These are phyloP conservation scores for Aspergillus steynii DNA, from an alignment of 495 filamentous ascomycete genomes.

Conservation along the genomic window DNA sequence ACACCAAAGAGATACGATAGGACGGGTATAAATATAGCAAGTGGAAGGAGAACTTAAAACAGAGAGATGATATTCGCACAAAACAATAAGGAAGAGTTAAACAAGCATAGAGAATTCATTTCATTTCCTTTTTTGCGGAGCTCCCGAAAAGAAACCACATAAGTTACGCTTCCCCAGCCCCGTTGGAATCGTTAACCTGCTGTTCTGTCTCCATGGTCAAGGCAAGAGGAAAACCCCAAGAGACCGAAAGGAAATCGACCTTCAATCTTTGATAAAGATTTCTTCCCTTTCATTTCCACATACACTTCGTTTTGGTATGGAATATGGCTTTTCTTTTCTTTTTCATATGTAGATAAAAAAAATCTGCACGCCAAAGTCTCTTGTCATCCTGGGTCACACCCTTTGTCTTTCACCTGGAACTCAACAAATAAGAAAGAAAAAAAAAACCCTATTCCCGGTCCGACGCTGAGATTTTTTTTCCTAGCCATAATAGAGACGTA, in stretches of 20 bases:
- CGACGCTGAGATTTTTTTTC: slow-evolving; percentile 31
- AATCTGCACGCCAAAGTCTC: background rate
- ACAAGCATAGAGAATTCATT: background rate
- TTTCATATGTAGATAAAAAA: background rate
- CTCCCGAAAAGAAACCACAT: background rate
- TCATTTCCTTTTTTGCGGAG: background rate
- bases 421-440: slow-evolving; percentile 6
- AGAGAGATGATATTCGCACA: background rate
- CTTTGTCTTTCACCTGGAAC: slow-evolving; percentile 8
- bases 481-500: slow-evolving; percentile 31
- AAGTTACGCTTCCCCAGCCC: background rate
- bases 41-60: background rate
- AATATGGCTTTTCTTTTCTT: slow-evolving; percentile 5
- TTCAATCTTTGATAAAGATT: slow-evolving; percentile 5
- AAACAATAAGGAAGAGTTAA: background rate
- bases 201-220: background rate
- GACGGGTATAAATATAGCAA: no score
- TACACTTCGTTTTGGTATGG: slow-evolving; percentile 3
- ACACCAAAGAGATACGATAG: no score
- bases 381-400: slow-evolving; percentile 14
- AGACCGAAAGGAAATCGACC: slow-evolving; percentile 12
- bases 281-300: slow-evolving; percentile 12
- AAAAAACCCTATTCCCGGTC: slow-evolving; percentile 17
- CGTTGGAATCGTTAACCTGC: background rate
- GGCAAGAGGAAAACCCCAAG: slow-evolving; percentile 3